Evolutionary conservation across 148 eudicot genomes (phyloP), one percentile per base, ranked within the genome.

Genomic region (Fallopia convolvulus): DNA sequence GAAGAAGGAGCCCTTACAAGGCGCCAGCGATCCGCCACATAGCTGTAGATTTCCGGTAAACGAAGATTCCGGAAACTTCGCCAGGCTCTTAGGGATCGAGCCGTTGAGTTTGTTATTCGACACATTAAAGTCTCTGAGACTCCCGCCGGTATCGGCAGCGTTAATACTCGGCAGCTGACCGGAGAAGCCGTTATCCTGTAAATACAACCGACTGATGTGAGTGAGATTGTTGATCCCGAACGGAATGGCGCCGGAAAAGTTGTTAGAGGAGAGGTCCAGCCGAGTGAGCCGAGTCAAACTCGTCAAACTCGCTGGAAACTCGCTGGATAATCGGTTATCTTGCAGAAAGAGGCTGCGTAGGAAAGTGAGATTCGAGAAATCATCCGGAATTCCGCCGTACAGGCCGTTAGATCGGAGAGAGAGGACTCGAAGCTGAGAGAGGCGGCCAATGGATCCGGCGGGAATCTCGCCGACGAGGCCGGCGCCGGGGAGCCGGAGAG

Each of bases 51-150:
- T 95, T 6, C 97, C 97, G 13, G 89, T 56, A 63, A 95, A 95
- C 0, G 97, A 82, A 0, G 89, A 75, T 17, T 76, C 70, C 3
- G 91, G 91, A 60, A 91, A 95, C 60, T 32, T 88, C 15, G 85
- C 7, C 2, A 94, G 81, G 2, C 83, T 70, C 17, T 47, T 47
- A 0, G 99, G 97, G 21, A 94, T 87, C 5, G 97, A 92, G 4
- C 99, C 99, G 30, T 89, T 92, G 15, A 95, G 82, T 0, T 74
- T 77, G 56, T 95, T 95, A 72, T 87, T 79, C 0, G 97, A 86
- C 0, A 92, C 92, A 74, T 92, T 86, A 49, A 95, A 90, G 12
- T 75, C 78, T 0, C 39, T 6, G 0, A 78, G 80, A 15, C 77
- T 86, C 32, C 79, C 79, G 0, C 81, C 75, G 11, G 87, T 15